These are phyloP conservation scores for Solanum paucissectum DNA, from an alignment of 257 asterid genomes.

Conservation along the genomic window DNA sequence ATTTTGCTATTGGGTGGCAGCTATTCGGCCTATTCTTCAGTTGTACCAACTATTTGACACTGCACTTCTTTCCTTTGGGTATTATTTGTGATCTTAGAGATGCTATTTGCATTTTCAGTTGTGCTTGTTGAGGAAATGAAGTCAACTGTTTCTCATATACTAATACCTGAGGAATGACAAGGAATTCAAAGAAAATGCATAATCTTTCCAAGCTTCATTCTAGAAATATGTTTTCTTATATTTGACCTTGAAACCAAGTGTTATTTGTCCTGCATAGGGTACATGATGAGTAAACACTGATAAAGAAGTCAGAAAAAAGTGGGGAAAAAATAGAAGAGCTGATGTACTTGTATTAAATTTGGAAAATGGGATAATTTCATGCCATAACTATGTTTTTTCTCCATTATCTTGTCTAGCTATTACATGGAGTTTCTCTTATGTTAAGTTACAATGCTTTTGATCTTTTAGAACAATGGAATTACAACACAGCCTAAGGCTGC, in stretches of 20 bases:
- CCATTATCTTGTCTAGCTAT: neutral
- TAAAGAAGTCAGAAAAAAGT: neutral
- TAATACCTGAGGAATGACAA: neutral
- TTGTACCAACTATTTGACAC: neutral
- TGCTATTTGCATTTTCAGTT: neutral
- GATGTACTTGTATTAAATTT: neutral
- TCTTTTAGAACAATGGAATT: conserved; percentile 31
- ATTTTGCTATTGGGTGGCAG: neutral
- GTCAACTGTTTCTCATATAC: neutral
- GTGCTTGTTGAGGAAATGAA: neutral
- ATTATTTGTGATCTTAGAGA: neutral
- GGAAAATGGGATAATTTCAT: neutral
- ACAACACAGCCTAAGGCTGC: conserved; percentile 26
- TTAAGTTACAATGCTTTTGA: neutral
- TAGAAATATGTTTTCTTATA: neutral
- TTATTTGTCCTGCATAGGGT: neutral
- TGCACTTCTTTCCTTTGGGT: neutral
- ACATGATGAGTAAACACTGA: neutral
- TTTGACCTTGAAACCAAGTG: neutral
- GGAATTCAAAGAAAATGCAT: neutral
- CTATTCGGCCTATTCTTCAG: neutral
- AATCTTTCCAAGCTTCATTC: neutral
- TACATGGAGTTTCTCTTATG: neutral
- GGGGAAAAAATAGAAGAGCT: neutral
- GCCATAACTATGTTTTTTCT: neutral